Conservation (phyloP, 108 stramenopile genomes). For the Cyclotella cryptica region DNA sequence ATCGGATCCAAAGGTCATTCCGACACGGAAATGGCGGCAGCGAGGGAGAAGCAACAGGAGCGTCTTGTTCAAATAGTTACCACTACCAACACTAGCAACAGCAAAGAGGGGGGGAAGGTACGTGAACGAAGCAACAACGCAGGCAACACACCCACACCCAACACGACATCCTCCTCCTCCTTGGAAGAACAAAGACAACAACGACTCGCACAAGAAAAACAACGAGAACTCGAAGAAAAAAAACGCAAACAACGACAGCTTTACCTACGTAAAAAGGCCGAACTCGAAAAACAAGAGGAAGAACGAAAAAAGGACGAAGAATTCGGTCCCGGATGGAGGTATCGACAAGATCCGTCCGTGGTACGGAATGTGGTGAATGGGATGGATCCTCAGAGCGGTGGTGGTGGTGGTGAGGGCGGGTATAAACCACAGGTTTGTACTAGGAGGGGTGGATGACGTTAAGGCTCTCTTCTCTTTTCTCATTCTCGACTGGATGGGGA, state of each 20-base stretch:
- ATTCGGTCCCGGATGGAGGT: constrained; percentile 54
- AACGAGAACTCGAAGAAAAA: constrained; percentile 27
- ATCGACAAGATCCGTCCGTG: constrained; percentile 43
- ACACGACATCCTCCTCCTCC: too few relatives aligned
- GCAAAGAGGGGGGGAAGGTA: constrained; percentile 21
- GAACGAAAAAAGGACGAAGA: constrained; percentile 47
- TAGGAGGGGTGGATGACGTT: constrained; percentile 44
- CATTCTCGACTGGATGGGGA: background rate
- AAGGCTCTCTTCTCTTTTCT: constrained; percentile 24
- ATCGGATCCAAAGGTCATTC: constrained; percentile 24
- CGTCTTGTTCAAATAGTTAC: constrained; percentile 27
- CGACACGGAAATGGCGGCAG: constrained; percentile 23
- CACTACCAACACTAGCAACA: constrained; percentile 20
- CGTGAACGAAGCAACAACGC: constrained; percentile 1
- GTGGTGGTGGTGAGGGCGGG: constrained; percentile 18
- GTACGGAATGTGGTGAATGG: constrained; percentile 19
- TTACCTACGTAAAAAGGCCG: constrained; percentile 41
- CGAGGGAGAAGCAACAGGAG: constrained; percentile 35
- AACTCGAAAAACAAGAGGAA: constrained; percentile 44
- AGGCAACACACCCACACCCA: too few relatives aligned
- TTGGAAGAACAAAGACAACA: background rate
- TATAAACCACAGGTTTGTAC: constrained; percentile 39
- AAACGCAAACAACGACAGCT: constrained; percentile 50
- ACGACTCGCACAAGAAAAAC: constrained; percentile 22
- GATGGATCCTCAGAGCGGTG: constrained; percentile 39